Evolutionary conservation across 257 asterid species (phyloP), one percentile per base, ranked within the genome.

Genomic region (Gynochthodes officinalis): DNA sequence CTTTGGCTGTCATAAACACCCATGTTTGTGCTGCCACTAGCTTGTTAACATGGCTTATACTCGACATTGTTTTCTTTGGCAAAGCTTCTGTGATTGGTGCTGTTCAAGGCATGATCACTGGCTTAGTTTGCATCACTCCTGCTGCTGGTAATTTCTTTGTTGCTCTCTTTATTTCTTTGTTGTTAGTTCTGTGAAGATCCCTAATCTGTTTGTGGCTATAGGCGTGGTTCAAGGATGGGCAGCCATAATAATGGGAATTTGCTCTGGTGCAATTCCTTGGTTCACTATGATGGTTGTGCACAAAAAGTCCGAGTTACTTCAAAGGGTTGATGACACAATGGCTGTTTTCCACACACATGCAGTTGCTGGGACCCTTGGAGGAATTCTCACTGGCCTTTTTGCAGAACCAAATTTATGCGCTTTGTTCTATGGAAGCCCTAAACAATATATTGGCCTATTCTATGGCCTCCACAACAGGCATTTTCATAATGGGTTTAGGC

Each of bases 161-260:
- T 46, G 19, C 19, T 39, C 23, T 8, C 25, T 9, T 42, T 64
- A 1, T 42, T 40, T 39, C 21, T 9, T 13, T 10, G 0, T 6
- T 35, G n/a, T n/a, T n/a, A n/a, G n/a, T n/a, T n/a, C n/a, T n/a
- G n/a, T n/a, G n/a, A n/a, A n/a, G n/a, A n/a, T 25, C 44, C 48
- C 0, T 21, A 9, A 35, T 40, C 11, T 16, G 7, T n/a, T 46
- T 27, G 14, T 72, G 55, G 23, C 12, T 72, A 14, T 71, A 89
- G 96, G 93, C 39, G 87, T 87, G 40, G 91, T 89, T 7, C 96
- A 89, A 28, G 84, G 90, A 28, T 89, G 96, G 96, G 96, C 91
- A 32, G 93, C 96, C 23, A 84, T 89, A 69, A 53, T 88, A 15
- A 86, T 89, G 92, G 91, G 96, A 40, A 70, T 87, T 4, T 89